Evolutionary conservation across 1,284 basidiomycete species (phyloP).

Genomic region (Fereydounia khargensis): DNA sequence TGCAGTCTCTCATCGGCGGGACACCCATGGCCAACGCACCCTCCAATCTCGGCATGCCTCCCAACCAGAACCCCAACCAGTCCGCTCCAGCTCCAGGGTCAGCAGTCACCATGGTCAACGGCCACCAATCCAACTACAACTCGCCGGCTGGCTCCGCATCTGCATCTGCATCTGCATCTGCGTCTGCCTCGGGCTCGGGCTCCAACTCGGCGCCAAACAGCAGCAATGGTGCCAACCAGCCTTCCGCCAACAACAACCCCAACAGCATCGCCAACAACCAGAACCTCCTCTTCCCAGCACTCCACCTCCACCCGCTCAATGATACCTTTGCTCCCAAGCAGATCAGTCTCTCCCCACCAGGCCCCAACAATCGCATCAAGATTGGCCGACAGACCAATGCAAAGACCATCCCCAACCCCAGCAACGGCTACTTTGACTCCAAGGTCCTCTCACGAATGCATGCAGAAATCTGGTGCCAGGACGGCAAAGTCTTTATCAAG

Average conservation of each 20-base stretch:
- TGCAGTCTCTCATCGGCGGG: slow-evolving; percentile 34
- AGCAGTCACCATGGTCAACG: slow-evolving; percentile 1
- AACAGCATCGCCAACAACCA: slow-evolving; percentile 28
- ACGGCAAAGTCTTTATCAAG: slow-evolving; percentile 81
- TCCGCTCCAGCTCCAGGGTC: background rate
- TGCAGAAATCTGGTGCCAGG: slow-evolving; percentile 96
- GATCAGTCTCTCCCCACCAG: slow-evolving; percentile 73
- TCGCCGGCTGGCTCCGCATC: background rate
- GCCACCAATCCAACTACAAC: background rate
- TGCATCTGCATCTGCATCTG: too few relatives aligned
- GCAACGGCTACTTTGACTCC: slow-evolving; percentile 95
- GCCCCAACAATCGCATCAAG: slow-evolving; percentile 66
- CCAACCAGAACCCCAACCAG: slow-evolving; percentile 4
- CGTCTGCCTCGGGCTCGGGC: background rate
- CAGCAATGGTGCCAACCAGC: slow-evolving; percentile 8
- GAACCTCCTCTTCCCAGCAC: slow-evolving; percentile 47
- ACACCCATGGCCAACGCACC: slow-evolving; percentile 36
- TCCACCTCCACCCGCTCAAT: slow-evolving; percentile 81
- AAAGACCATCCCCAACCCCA: slow-evolving; percentile 89
- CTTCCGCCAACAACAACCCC: slow-evolving; percentile 12
- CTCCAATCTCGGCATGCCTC: slow-evolving; percentile 31
- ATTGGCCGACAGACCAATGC: slow-evolving; percentile 97
- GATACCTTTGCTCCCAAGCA: slow-evolving; percentile 95
- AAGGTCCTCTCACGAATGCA: slow-evolving; percentile 94
- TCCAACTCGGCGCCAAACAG: slow-evolving; percentile 4